Percentiles rank a stretch among this genome's conserved stretches.
Evolutionary conservation across 805 yeast species (phyloP).

Genomic region (Starmerella scarabaei): DNA sequence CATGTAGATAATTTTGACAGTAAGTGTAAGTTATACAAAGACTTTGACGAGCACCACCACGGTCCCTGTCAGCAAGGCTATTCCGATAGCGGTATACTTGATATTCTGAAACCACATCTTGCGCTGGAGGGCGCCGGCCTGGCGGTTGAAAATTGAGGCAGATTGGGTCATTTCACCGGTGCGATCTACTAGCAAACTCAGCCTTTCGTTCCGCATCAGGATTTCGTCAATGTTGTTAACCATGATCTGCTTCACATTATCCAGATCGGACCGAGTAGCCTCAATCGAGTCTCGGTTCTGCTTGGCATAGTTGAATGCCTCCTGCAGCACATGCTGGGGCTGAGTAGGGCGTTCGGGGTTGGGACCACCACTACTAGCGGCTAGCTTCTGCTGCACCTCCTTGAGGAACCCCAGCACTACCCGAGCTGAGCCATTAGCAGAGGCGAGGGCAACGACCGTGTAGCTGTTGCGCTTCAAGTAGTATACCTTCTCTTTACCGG

Average conservation of each 20-base stretch:
- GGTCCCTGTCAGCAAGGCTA: background rate
- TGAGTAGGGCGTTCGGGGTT: no score
- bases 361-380: slow-evolving; percentile 11
- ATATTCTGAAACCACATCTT: slow-evolving; percentile 55
- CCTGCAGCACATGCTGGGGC: slow-evolving; percentile 13
- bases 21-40: no score
- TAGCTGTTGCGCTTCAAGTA: slow-evolving; percentile 5
- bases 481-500: slow-evolving; percentile 15
- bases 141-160: slow-evolving; percentile 55
- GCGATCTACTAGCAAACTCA: slow-evolving; percentile 59
- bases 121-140: slow-evolving; percentile 49
- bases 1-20: no score
- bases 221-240: slow-evolving; percentile 59
- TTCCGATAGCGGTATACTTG: background rate
- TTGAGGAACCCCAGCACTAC: slow-evolving; percentile 20
- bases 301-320: slow-evolving; percentile 3
- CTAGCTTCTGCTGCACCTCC: slow-evolving; percentile 18
- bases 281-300: slow-evolving; percentile 20
- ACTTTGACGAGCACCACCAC: background rate
- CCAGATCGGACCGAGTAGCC: slow-evolving; percentile 36
- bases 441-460: slow-evolving; percentile 13
- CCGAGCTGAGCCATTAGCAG: slow-evolving; percentile 20
- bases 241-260: slow-evolving; percentile 55
- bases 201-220: slow-evolving; percentile 65
- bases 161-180: slow-evolving; percentile 59